Percentiles rank a stretch among this genome's conserved stretches.
These are phyloP conservation scores for Chondrostereum purpureum DNA, from an alignment of 1,284 basidiomycete species.

Conservation along the genomic window DNA sequence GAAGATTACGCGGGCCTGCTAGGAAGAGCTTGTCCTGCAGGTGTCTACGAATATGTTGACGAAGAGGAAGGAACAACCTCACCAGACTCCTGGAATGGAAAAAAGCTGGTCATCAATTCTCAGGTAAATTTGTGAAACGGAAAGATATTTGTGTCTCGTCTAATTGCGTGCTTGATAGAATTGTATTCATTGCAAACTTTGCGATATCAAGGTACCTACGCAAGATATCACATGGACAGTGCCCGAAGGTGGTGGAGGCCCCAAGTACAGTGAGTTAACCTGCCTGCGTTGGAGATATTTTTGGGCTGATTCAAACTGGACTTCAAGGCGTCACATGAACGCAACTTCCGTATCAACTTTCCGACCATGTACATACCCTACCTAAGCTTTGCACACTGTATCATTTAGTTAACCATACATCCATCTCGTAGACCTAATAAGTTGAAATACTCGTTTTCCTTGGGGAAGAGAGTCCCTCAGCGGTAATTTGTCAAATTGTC, in stretches of 20 bases:
- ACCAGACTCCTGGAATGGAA: slow-evolving; percentile 66
- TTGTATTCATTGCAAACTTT: slow-evolving; percentile 91
- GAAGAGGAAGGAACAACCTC: too few relatives aligned
- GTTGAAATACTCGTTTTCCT: too few relatives aligned
- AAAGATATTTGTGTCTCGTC: neutral
- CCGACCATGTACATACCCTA: neutral
- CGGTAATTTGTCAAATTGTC: too few relatives aligned
- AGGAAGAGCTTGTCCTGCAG: slow-evolving; percentile 89
- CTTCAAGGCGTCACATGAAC: too few relatives aligned
- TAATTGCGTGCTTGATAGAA: slow-evolving; percentile 38
- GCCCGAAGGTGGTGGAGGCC: slow-evolving; percentile 89
- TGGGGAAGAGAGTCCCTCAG: too few relatives aligned
- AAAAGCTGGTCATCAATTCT: slow-evolving; percentile 94
- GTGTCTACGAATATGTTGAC: slow-evolving; percentile 96
- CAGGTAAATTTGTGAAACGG: slow-evolving; percentile 51
- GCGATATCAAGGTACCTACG: slow-evolving; percentile 88
- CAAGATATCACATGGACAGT: slow-evolving; percentile 95
- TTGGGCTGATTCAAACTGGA: too few relatives aligned
- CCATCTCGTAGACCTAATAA: neutral
- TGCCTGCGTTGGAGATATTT: too few relatives aligned
- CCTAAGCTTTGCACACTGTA: neutral
- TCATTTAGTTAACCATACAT: slow-evolving; percentile 1
- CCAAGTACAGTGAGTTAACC: slow-evolving; percentile 75
- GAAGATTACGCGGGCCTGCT: slow-evolving; percentile 82
- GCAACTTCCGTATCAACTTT: too few relatives aligned